phyloP scores from a whole-genome alignment of 169 alveolate genomes.

The Amoebophrya sp. region DNA sequence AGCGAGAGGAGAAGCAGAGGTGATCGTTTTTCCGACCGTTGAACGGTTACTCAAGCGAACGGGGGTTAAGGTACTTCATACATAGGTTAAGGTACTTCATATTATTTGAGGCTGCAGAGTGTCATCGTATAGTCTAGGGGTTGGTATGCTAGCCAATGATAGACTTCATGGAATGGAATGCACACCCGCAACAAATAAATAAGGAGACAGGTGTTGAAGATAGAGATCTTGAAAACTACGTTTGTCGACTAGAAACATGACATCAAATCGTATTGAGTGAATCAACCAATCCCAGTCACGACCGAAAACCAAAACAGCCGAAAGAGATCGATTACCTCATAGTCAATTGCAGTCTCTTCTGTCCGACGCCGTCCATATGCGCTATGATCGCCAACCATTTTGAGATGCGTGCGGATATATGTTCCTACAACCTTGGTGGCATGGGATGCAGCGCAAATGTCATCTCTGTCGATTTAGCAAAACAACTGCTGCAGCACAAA shows the following conservation, averaged over 20 bases:
- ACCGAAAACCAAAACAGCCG: neutral
- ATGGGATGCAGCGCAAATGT: conserved; percentile 34
- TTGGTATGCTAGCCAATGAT: too few relatives aligned
- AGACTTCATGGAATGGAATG: too few relatives aligned
- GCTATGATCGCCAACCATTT: conserved; percentile 30
- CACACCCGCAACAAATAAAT: too few relatives aligned
- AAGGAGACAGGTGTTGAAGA: too few relatives aligned
- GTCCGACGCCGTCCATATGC: conserved; percentile 25
- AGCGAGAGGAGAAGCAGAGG: neutral
- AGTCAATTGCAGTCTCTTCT: conserved; percentile 28
- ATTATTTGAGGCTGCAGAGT: too few relatives aligned
- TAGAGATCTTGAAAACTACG: too few relatives aligned
- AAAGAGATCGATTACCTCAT: conserved; percentile 25
- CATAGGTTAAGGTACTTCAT: too few relatives aligned
- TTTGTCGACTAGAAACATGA: too few relatives aligned
- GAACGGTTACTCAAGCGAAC: neutral
- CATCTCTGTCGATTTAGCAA: conserved; percentile 23
- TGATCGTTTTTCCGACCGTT: neutral
- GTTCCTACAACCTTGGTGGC: conserved; percentile 16
- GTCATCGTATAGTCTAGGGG: too few relatives aligned
- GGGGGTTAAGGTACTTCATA: too few relatives aligned
- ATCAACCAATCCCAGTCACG: too few relatives aligned
- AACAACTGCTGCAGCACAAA: neutral
- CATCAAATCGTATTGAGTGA: too few relatives aligned
- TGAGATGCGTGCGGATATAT: neutral